Percentiles rank a stretch among this genome's conserved stretches.
phyloP scores from a whole-genome alignment of 1,139 yeast genomes.

The Hyphopichia buzzinii region DNA sequence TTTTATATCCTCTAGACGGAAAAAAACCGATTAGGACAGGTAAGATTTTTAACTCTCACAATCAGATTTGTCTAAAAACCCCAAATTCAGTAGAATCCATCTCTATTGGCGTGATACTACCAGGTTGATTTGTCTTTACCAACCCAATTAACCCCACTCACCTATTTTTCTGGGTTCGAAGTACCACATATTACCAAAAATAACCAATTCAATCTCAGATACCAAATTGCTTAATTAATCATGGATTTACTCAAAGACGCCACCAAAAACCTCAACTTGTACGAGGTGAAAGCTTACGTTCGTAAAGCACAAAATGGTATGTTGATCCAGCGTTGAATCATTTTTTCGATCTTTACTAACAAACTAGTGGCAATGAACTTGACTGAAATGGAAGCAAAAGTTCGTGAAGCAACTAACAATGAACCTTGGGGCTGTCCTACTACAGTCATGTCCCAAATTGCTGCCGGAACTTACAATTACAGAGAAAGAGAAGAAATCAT shows the following conservation, averaged over 20 bases:
- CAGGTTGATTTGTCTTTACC: too few species aligned
- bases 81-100: too few species aligned
- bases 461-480: conserved; percentile 90
- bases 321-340: too few species aligned
- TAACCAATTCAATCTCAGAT: too few species aligned
- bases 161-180: too few species aligned
- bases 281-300: conserved; percentile 96
- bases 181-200: too few species aligned
- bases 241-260: conserved; percentile 73
- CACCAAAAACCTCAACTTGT: conserved; percentile 77
- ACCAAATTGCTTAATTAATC: conserved; percentile 5
- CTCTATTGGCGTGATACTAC: too few species aligned
- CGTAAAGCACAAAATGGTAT: conserved; percentile 93
- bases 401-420: conserved; percentile 95
- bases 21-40: too few species aligned
- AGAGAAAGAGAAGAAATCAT: conserved; percentile 76
- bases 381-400: conserved; percentile 94
- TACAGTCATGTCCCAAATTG: conserved; percentile 88
- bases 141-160: too few species aligned
- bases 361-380: conserved; percentile 78
- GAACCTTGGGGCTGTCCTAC: conserved; percentile 99
- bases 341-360: conserved; percentile 17
- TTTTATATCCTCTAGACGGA: too few species aligned
- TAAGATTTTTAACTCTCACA: too few species aligned
- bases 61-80: too few species aligned